Evolutionary conservation across 495 filamentous ascomycete species (phyloP).

Genomic region (Hypomontagnella monticulosa): DNA sequence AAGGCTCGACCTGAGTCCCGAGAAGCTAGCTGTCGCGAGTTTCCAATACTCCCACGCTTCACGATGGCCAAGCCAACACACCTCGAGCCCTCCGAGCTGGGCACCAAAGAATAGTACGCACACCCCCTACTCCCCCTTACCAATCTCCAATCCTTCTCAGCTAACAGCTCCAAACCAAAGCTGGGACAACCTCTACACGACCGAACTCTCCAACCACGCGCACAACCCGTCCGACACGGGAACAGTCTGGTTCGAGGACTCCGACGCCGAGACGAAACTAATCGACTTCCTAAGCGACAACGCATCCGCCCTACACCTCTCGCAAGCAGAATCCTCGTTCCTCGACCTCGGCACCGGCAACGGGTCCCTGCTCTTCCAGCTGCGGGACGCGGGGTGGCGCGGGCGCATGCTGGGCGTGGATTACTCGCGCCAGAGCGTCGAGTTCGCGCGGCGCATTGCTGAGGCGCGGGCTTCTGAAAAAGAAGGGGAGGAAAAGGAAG

Average conservation of each 20-base stretch:
- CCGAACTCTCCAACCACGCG: constrained; percentile 69
- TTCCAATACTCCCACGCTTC: background rate
- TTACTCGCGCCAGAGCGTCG: constrained; percentile 73
- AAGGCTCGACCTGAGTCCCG: background rate
- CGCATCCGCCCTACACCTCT: constrained; percentile 16
- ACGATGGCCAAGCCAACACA: constrained; percentile 51
- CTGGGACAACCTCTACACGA: constrained; percentile 74
- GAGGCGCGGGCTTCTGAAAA: constrained; percentile 3
- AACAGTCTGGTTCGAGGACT: constrained; percentile 81
- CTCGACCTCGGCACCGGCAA: constrained; percentile 90
- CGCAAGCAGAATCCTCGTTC: constrained; percentile 52
- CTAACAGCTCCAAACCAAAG: constrained; percentile 47
- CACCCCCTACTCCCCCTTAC: background rate
- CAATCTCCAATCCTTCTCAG: background rate
- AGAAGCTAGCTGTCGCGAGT: background rate
- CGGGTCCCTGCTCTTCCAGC: constrained; percentile 82
- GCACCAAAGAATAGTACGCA: constrained; percentile 77
- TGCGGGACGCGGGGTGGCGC: constrained; percentile 65
- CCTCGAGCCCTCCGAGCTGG: constrained; percentile 70
- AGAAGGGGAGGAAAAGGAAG: too few species aligned
- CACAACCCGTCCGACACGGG: constrained; percentile 70
- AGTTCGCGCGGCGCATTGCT: constrained; percentile 68
- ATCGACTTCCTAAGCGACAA: constrained; percentile 61
- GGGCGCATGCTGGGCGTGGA: constrained; percentile 86
- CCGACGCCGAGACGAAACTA: constrained; percentile 70